These are phyloP conservation scores for Stephania cephalantha DNA, from an alignment of 164 flowering plant genomes.

Conservation along the genomic window DNA sequence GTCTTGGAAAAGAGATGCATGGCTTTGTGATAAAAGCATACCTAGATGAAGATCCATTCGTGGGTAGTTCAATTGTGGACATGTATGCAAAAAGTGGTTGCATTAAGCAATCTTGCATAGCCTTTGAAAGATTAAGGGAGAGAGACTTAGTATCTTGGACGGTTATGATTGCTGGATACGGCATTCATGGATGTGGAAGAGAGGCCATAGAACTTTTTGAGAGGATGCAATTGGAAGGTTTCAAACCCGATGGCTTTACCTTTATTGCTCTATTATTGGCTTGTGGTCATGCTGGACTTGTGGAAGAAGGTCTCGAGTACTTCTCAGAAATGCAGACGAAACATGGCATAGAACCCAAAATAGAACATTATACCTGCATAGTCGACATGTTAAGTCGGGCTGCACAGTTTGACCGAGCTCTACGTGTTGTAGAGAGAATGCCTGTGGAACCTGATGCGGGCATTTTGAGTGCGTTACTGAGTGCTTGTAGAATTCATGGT, in stretches of 20 bases:
- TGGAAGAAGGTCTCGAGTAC: constrained; percentile 34
- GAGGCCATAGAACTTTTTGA: constrained; percentile 44
- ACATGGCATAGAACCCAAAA: constrained; percentile 35
- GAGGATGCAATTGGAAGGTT: constrained; percentile 31
- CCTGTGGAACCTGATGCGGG: constrained; percentile 49
- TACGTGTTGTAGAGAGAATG: constrained; percentile 41
- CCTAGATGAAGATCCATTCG: constrained; percentile 33
- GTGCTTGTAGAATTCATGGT: constrained; percentile 47
- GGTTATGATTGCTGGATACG: constrained; percentile 51
- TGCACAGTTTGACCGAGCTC: constrained; percentile 46
- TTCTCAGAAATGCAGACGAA: constrained; percentile 23
- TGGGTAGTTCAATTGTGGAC: constrained; percentile 43
- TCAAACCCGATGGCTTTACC: constrained; percentile 46
- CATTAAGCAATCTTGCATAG: constrained; percentile 32
- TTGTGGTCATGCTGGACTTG: constrained; percentile 52
- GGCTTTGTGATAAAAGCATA: constrained; percentile 41
- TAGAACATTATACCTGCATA: constrained; percentile 62
- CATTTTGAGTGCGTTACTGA: constrained; percentile 60
- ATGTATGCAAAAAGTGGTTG: constrained; percentile 69
- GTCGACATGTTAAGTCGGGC: constrained; percentile 68
- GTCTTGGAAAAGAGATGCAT: constrained; percentile 54
- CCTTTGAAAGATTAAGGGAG: constrained; percentile 34
- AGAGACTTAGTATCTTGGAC: constrained; percentile 54
- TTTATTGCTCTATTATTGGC: constrained; percentile 48
- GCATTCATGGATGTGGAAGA: constrained; percentile 48